Conservation (phyloP, 306 rosid genomes). For the Corylus americana region DNA sequence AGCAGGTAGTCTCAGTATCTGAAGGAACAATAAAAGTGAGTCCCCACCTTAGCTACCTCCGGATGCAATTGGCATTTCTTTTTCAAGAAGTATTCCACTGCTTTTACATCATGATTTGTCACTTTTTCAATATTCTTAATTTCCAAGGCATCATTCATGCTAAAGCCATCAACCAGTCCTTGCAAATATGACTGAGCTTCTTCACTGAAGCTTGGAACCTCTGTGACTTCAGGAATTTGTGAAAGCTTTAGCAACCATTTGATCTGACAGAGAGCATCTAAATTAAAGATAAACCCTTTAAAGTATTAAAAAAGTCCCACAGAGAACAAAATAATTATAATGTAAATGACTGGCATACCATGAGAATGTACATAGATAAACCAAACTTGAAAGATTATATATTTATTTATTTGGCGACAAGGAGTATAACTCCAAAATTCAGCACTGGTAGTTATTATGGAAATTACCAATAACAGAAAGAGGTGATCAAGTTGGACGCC, state of each 20-base stretch:
- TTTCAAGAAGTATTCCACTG: constrained; percentile 87
- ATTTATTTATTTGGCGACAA: too few species aligned
- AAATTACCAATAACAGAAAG: background rate
- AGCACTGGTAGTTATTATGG: background rate
- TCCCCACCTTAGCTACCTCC: constrained; percentile 62
- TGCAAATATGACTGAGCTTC: constrained; percentile 54
- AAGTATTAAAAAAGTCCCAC: background rate
- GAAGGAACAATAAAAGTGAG: constrained; percentile 13
- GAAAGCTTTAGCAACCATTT: constrained; percentile 79
- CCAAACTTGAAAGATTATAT: background rate
- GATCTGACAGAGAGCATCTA: constrained; percentile 41
- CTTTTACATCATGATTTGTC: constrained; percentile 89
- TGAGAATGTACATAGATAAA: background rate
- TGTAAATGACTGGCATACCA: background rate
- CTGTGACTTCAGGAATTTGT: constrained; percentile 56
- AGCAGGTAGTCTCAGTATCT: background rate
- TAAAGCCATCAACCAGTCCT: constrained; percentile 55
- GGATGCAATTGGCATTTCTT: constrained; percentile 65
- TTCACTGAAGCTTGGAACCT: constrained; percentile 78
- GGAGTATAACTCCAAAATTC: background rate
- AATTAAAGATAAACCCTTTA: background rate
- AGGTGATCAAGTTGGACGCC: background rate
- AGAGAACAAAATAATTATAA: background rate
- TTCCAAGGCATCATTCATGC: constrained; percentile 63
- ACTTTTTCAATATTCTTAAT: constrained; percentile 70